These are phyloP conservation scores for Podila epigama DNA, from an alignment of 192 early-diverging fungal species.

Conservation along the genomic window DNA sequence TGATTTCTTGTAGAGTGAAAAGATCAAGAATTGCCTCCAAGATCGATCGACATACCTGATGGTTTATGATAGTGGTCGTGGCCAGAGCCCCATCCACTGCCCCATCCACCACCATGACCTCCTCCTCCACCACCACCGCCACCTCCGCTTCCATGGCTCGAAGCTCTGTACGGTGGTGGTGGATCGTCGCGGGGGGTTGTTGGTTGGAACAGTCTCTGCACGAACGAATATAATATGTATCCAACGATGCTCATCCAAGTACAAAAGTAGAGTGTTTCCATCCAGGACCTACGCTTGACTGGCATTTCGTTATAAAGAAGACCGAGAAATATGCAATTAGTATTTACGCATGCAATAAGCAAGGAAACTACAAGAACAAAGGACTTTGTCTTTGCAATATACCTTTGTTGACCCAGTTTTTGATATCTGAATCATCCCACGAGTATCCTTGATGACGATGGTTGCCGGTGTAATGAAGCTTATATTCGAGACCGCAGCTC, in stretches of 20 bases:
- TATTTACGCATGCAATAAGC: background rate
- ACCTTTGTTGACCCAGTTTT: slow-evolving; percentile 21
- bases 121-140: slow-evolving; percentile 5
- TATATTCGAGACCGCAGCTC: slow-evolving; percentile 55
- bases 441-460: background rate
- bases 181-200: background rate
- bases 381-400: background rate
- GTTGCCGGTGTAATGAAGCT: slow-evolving; percentile 27
- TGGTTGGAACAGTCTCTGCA: slow-evolving; percentile 13
- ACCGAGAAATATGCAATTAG: background rate
- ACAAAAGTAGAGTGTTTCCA: slow-evolving; percentile 11
- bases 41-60: slow-evolving; percentile 2
- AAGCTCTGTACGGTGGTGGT: slow-evolving; percentile 39
- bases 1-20: background rate
- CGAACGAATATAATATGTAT: slow-evolving; percentile 19
- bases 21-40: background rate
- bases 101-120: slow-evolving; percentile 16
- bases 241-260: slow-evolving; percentile 25
- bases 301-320: background rate
- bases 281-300: slow-evolving; percentile 21
- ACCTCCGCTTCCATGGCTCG: slow-evolving; percentile 3
- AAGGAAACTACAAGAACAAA: background rate
- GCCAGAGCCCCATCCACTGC: slow-evolving; percentile 20
- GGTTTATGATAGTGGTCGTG: slow-evolving; percentile 17
- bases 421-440: background rate